Evolutionary conservation across 805 yeast species (phyloP).

Genomic region (Cyberlindnera mycetangii): DNA sequence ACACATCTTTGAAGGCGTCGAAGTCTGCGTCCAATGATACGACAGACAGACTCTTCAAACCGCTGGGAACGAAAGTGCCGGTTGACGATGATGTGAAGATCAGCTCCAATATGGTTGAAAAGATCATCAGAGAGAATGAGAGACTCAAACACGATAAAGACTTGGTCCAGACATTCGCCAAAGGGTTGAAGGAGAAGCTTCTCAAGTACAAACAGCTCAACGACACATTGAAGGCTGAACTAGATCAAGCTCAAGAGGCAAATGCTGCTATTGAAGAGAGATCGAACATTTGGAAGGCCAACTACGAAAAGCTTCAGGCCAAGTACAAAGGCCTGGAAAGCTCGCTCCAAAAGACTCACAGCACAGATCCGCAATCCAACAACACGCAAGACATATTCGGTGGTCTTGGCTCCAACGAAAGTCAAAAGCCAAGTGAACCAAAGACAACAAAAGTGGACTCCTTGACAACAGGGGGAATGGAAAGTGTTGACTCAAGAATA

Average conservation of each 20-base stretch:
- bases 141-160: slow-evolving; percentile 31
- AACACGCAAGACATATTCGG: slow-evolving; percentile 20
- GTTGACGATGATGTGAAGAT: slow-evolving; percentile 33
- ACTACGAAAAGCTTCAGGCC: slow-evolving; percentile 26
- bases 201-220: slow-evolving; percentile 34
- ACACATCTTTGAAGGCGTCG: slow-evolving; percentile 15
- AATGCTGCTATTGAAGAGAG: slow-evolving; percentile 12
- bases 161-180: slow-evolving; percentile 31
- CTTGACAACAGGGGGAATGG: background rate
- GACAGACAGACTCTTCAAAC: slow-evolving; percentile 24
- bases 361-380: slow-evolving; percentile 15
- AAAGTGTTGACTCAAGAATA: slow-evolving; percentile 11
- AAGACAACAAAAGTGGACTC: background rate
- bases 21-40: slow-evolving; percentile 14
- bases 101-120: slow-evolving; percentile 37
- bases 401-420: background rate
- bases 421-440: background rate
- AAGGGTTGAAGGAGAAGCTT: slow-evolving; percentile 33
- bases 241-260: slow-evolving; percentile 12
- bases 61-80: slow-evolving; percentile 18
- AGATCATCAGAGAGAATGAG: slow-evolving; percentile 35
- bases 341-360: background rate
- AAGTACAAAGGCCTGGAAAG: slow-evolving; percentile 1
- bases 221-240: slow-evolving; percentile 22
- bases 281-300: slow-evolving; percentile 18